phyloP scores from a whole-genome alignment of 352 stramenopile species.

The Blastocystis sp. region DNA sequence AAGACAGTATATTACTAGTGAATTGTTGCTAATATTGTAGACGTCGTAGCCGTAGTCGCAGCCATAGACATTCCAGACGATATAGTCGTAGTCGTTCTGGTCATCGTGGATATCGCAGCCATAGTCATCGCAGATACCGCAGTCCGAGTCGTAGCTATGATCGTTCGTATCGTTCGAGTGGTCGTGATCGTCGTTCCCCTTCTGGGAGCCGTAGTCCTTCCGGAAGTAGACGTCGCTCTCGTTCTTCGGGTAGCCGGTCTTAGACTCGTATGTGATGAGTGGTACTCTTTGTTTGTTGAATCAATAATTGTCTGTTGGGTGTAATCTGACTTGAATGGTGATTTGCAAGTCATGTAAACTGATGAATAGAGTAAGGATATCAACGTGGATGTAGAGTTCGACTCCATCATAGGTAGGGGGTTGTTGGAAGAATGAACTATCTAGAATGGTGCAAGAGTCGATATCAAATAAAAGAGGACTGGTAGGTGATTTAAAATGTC shows the following conservation, averaged over 20 bases:
- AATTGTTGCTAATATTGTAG: not conserved
- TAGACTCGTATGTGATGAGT: not conserved
- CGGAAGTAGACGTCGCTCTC: not conserved
- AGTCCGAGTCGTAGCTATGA: slow-evolving; percentile 23
- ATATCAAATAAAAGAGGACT: not conserved
- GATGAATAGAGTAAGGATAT: not conserved
- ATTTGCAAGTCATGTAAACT: not conserved
- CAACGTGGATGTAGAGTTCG: slow-evolving; percentile 11
- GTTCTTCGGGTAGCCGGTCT: not conserved
- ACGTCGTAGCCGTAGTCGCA: not conserved
- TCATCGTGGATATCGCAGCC: slow-evolving; percentile 13
- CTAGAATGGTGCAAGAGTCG: slow-evolving; percentile 54
- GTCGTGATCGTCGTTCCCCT: slow-evolving; percentile 1
- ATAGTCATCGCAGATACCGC: slow-evolving; percentile 1
- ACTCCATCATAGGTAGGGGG: slow-evolving; percentile 18
- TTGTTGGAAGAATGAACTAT: not conserved
- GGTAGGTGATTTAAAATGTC: not conserved
- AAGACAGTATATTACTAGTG: slow-evolving; percentile 9
- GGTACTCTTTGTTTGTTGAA: not conserved
- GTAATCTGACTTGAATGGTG: not conserved
- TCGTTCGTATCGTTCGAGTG: slow-evolving; percentile 29
- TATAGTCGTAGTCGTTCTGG: slow-evolving; percentile 15
- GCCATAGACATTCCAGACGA: slow-evolving; percentile 27
- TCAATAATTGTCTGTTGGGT: not conserved
- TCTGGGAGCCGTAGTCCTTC: slow-evolving; percentile 3